phyloP scores from a whole-genome alignment of 257 asterid genomes.

The Verbena officinalis region DNA sequence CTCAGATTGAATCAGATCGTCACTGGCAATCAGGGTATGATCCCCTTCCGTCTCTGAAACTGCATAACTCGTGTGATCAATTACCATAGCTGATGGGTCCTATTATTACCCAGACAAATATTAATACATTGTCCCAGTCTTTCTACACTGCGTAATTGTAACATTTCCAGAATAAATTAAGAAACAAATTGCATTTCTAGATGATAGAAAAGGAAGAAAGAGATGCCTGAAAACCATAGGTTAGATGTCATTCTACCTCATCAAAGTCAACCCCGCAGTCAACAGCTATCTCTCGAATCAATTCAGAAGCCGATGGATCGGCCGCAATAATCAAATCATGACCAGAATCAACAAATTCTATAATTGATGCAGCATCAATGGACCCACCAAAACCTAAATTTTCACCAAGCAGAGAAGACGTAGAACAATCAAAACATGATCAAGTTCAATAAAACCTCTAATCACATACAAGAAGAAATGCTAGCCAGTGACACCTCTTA shows the following conservation, averaged over 20 bases:
- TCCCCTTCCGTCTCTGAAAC: slow-evolving; percentile 69
- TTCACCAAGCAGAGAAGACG: not conserved
- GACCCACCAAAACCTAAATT: slow-evolving; percentile 79
- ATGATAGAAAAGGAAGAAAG: not conserved
- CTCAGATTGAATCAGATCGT: slow-evolving; percentile 64
- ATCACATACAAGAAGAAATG: not conserved
- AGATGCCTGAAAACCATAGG: not conserved
- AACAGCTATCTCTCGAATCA: slow-evolving; percentile 70
- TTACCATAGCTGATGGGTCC: slow-evolving; percentile 76
- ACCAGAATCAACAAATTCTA: slow-evolving; percentile 82
- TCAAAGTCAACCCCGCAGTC: slow-evolving; percentile 92
- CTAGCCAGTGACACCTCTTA: not conserved
- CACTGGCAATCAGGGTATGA: slow-evolving; percentile 68
- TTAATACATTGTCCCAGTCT: not conserved
- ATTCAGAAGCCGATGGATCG: slow-evolving; percentile 70
- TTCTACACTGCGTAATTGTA: not conserved
- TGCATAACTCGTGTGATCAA: slow-evolving; percentile 77
- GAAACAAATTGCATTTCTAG: slow-evolving; percentile 2
- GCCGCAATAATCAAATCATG: slow-evolving; percentile 80
- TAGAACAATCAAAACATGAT: not conserved
- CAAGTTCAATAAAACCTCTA: not conserved
- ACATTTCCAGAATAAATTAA: slow-evolving; percentile 3
- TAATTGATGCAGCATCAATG: slow-evolving; percentile 52
- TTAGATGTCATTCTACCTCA: slow-evolving; percentile 50
- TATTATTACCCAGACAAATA: slow-evolving; percentile 21